Percentiles rank a stretch among this genome's conserved stretches.
These are phyloP conservation scores for Sphagnurus paluster DNA, from an alignment of 1,284 basidiomycete genomes.

Conservation along the genomic window DNA sequence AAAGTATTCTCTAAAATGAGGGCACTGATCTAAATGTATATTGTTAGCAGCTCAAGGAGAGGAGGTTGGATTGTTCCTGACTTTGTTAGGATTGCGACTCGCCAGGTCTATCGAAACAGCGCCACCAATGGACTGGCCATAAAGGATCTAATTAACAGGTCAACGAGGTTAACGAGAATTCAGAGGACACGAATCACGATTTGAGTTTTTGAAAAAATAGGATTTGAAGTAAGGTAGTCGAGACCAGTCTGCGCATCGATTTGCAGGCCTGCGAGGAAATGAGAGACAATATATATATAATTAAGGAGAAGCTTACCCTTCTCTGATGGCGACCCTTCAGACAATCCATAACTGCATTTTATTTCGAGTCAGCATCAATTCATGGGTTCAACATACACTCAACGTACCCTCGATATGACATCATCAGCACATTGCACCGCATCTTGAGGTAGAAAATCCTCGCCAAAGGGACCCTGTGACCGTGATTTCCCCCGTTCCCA, in stretches of 20 bases:
- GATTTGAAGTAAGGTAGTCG: conserved; percentile 75
- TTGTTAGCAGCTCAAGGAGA: background rate
- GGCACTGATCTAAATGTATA: conserved; percentile 56
- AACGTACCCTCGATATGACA: conserved; percentile 81
- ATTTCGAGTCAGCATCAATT: background rate
- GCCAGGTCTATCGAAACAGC: conserved; percentile 91
- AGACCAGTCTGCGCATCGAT: conserved; percentile 83
- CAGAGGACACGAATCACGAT: conserved; percentile 42
- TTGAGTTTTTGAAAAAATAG: conserved; percentile 64
- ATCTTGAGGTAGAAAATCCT: conserved; percentile 82
- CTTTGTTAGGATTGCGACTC: conserved; percentile 73
- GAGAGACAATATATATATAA: too few species aligned
- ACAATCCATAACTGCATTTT: conserved; percentile 70
- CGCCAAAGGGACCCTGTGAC: conserved; percentile 89
- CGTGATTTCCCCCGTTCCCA: conserved; percentile 83
- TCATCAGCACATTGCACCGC: conserved; percentile 87
- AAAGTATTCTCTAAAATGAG: conserved; percentile 96
- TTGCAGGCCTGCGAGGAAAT: conserved; percentile 55
- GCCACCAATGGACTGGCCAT: conserved; percentile 96
- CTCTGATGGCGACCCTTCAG: conserved; percentile 84
- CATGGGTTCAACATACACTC: background rate
- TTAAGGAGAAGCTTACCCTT: too few species aligned
- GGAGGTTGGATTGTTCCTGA: conserved; percentile 27
- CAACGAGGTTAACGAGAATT: conserved; percentile 19
- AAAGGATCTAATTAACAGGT: conserved; percentile 56